phyloP scores from a whole-genome alignment of 1,284 basidiomycete species.

The Rhodofomes roseus region DNA sequence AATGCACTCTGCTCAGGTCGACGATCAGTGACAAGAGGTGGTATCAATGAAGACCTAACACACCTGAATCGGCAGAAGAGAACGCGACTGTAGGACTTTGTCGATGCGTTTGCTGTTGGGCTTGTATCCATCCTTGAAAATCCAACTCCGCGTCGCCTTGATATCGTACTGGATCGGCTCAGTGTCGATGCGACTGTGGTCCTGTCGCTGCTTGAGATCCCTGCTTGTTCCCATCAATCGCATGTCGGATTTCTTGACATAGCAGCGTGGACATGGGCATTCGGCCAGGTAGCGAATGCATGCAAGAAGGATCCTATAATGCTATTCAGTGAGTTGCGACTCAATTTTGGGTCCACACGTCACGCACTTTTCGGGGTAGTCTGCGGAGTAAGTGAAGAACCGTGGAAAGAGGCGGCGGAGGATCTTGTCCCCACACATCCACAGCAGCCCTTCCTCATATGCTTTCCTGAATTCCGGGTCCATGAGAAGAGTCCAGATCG shows the following conservation, averaged over 20 bases:
- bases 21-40: background rate
- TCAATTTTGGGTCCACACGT: background rate
- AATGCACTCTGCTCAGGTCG: conserved; percentile 25
- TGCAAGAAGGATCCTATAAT: conserved; percentile 14
- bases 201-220: conserved; percentile 5
- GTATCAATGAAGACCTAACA: background rate
- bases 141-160: conserved; percentile 8
- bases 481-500: conserved; percentile 19
- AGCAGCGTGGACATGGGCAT: conserved; percentile 30
- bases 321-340: background rate
- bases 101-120: conserved; percentile 6
- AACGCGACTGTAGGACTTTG: conserved; percentile 10
- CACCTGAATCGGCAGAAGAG: conserved; percentile 2
- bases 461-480: conserved; percentile 21
- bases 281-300: conserved; percentile 10
- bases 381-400: conserved; percentile 21
- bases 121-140: conserved; percentile 12
- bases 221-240: conserved; percentile 3
- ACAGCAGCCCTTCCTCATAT: conserved; percentile 23
- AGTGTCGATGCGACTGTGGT: conserved; percentile 3
- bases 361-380: conserved; percentile 27
- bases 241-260: conserved; percentile 15
- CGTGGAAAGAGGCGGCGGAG: conserved; percentile 11
- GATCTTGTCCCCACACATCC: conserved; percentile 15
- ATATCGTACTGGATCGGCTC: background rate